A percentile compares a stretch with the other conserved stretches of the same genome.
Conservation (phyloP, 768 basidiomycete species). For the Scleroderma bovista region DNA sequence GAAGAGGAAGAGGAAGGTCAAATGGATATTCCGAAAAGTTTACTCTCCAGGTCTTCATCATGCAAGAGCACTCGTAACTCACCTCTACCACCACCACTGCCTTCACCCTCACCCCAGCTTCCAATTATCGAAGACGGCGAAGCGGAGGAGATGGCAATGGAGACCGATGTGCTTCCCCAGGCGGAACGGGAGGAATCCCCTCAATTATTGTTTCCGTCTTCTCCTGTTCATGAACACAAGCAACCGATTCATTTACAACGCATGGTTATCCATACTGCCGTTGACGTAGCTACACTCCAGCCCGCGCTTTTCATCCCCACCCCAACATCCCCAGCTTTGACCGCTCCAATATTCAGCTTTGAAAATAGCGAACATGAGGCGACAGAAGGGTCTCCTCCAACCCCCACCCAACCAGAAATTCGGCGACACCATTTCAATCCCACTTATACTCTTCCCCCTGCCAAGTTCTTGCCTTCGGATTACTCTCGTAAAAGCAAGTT, state of each 20-base stretch:
- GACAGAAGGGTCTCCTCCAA: constrained; percentile 12
- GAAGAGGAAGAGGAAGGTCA: constrained; percentile 4
- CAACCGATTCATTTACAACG: constrained; percentile 6
- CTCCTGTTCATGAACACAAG: constrained; percentile 7
- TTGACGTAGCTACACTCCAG: constrained; percentile 23
- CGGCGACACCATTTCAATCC: constrained; percentile 38
- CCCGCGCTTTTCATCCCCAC: constrained; percentile 31
- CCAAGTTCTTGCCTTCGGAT: constrained; percentile 50
- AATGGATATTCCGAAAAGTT: neutral
- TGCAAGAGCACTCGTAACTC: constrained; percentile 10
- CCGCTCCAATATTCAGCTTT: constrained; percentile 29
- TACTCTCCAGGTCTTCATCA: constrained; percentile 12
- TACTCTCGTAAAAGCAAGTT: constrained; percentile 46
- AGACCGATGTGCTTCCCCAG: constrained; percentile 14
- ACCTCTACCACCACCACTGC: constrained; percentile 9
- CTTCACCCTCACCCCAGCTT: constrained; percentile 6
- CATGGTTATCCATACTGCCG: constrained; percentile 21
- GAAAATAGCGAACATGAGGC: constrained; percentile 24
- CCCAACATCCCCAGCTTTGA: constrained; percentile 29
- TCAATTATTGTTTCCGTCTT: constrained; percentile 16
- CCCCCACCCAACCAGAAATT: constrained; percentile 11
- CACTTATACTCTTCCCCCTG: constrained; percentile 49
- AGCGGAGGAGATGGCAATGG: constrained; percentile 9
- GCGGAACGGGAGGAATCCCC: constrained; percentile 19
- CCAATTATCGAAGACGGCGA: constrained; percentile 1